Evolutionary conservation across 2,329 filamentous ascomycete species (phyloP), one percentile per base, ranked within the genome.

Genomic region (Orbilia blumenaviensis): DNA sequence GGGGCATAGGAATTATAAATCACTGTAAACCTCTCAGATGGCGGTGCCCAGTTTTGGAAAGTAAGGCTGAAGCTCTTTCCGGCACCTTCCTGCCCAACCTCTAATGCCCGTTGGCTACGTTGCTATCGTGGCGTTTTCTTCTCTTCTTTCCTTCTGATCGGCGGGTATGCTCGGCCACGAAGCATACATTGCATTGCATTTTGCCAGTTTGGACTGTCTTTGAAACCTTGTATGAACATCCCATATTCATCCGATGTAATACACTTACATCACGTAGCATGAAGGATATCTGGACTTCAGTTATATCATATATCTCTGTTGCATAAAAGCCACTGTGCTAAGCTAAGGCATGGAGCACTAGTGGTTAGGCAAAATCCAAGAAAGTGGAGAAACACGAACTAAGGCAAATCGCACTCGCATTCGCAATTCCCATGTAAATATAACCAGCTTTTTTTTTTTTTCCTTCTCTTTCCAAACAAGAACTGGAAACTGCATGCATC

Each of bases 171-270:
- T 38, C 10, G 29, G 52, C 52, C 52, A 56, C 52, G 52, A 56
- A 56, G 29, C 32, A 56, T 56, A 56, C 52, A 56, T 56, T 56
- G 52, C 52, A 56, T 56, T 38, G 18, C 52, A 56, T 56, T n/a
- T n/a, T 25, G 12, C 7, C 5, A 38, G 18, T 18, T 56, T n/a
- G 32, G 27, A 38, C 16, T n/a, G 18, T 10, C 50, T 36, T 21
- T 16, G 27, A 16, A 6, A 32, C 14, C 21, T n/a, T n/a, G 8
- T 54, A 21, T 21, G 29, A 18, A 23, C 6, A 38, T 2, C 32
- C n/a, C 32, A 25, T 32, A 2, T 25, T 23, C 18, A 38, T 38
- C 52, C 23, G 29, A 56, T 56, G n/a, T 38, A 25, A 25, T 9
- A 6, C 44, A n/a, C n/a, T n/a, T 27, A 10, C 29, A 34, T 23